Evolutionary conservation across 2,329 filamentous ascomycete species (phyloP), one percentile per base, ranked within the genome.

Genomic region (Septoria petroselini): DNA sequence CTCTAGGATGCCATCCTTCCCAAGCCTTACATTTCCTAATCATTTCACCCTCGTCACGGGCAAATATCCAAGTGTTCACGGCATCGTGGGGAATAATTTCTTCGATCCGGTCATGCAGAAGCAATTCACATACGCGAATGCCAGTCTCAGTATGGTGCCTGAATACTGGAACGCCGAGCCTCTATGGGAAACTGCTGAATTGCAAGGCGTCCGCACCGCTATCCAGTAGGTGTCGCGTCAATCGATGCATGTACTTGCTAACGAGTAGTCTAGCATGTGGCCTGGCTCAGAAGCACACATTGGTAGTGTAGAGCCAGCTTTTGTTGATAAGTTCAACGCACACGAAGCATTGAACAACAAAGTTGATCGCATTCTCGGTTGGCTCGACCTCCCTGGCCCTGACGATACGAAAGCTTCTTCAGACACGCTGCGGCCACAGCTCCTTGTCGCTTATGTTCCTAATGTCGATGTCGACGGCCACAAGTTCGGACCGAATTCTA

Each of bases 101-200:
- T 98, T 88, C 87, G 93, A 97, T 63, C 87, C 88, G 0, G 73
- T 76, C 0, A 66, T 90, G 8, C 56, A 85, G 61, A 83, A 86
- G 53, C 85, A 94, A 58, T 98, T 98, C 71, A 89, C 83, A 64
- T 95, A 95, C 64, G 95, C 88, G 0, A 81, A 94, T 62, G 82
- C 87, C 0, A 67, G 74, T 1, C 78, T 81, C 48, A 93, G 88
- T 58, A 80, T 95, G 70, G 43, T 46, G 58, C 76, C 87, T 1
- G 88, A 91, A 66, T 98, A 93, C 91, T 98, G 93, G 91, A 83
- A 80, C 33, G 93, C 90, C 2, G 90, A 97, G 67, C 93, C 93
- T 0, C 76, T 98, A 23, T 98, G 93, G 93, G 85, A 86, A 19
- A 94, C 91, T 1, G 91, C 91, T 4, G 93, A 97, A 72, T 81